Conservation (phyloP, 495 filamentous ascomycete species). For the Pseudoneurospora amorphoporcata region DNA sequence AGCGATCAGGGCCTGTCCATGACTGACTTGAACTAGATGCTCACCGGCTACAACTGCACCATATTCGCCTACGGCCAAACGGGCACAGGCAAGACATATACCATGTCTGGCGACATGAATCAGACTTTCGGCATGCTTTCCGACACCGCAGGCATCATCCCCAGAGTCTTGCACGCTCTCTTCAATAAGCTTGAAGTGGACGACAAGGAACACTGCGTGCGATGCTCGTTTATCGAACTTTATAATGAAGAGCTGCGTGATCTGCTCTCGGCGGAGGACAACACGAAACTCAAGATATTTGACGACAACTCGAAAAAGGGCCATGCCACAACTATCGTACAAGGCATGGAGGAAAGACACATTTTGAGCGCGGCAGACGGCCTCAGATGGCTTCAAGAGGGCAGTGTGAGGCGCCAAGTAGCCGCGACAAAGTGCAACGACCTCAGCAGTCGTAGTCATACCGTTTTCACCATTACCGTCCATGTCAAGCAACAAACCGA, state of each 20-base stretch:
- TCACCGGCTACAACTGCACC: conserved; percentile 94
- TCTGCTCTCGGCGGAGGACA: conserved; percentile 71
- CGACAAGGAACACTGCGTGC: conserved; percentile 79
- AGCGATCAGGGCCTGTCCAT: neutral
- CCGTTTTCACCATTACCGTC: conserved; percentile 89
- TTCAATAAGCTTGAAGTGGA: conserved; percentile 72
- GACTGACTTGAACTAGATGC: conserved; percentile 51
- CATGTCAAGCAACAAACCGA: conserved; percentile 73
- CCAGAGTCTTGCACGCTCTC: conserved; percentile 73
- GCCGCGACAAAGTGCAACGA: conserved; percentile 98
- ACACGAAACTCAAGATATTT: conserved; percentile 82
- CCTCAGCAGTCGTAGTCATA: conserved; percentile 89
- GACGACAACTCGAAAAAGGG: conserved; percentile 82
- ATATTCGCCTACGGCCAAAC: conserved; percentile 99
- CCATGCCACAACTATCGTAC: conserved; percentile 68
- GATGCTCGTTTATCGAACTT: conserved; percentile 96
- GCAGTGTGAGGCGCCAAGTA: conserved; percentile 88
- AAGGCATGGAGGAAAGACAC: conserved; percentile 94
- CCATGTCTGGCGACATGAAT: conserved; percentile 96
- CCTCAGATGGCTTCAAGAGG: conserved; percentile 77
- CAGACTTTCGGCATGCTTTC: conserved; percentile 75
- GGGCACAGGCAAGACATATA: conserved; percentile 97
- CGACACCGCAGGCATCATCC: conserved; percentile 89
- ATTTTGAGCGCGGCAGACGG: conserved; percentile 78
- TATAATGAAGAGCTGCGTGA: conserved; percentile 97